Evolutionary conservation across 2,329 filamentous ascomycete species (phyloP), one percentile per base, ranked within the genome.

Genomic region (Sphaceloma murrayae): DNA sequence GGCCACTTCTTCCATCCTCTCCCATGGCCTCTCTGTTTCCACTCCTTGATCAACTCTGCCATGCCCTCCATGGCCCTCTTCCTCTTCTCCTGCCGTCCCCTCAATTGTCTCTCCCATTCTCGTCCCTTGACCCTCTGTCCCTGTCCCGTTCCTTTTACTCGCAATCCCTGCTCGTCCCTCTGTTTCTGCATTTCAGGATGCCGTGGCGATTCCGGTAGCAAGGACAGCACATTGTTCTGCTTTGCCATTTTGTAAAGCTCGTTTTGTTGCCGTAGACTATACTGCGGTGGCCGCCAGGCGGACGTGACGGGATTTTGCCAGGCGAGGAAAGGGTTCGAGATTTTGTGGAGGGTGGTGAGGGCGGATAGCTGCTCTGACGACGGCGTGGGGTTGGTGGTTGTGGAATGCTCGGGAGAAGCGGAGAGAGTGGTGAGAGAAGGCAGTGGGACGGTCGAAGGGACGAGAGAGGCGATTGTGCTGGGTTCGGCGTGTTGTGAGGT

Each of bases 41-140:
- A 98, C 63, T 83, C 73, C 64, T 82, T 77, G 62, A 98, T 85
- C 69, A 96, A 76, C 58, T 82, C 78, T 51, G 89, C 87, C 91
- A 98, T 98, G 48, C 81, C 80, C 45, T 48, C 46, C 46, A 51
- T 51, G 5, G 49, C 49, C 43, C 47, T 48, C 24, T 40, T 22
- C 26, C 49, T 43, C 29, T 46, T 34, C 13, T 47, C 44, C 44
- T 49, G 40, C 39, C 93, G 65, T 85, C 75, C 72, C 67, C 84
- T 80, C 69, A 95, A 70, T 57, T 82, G 82, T 61, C 91, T 78
- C 72, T 98, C 91, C 78, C 88, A 85, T 56, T 78, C 74, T 66
- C 95, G 89, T 64, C 91, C 91, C 81, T 96, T 98, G 62, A 95
- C 89, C 65, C 75, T 80, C 67, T 95, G 80, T 47, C 87, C 89